Base-by-base conservation (phyloP, 192 early-diverging fungal species). In the Obelidium mucronatum region DNA sequence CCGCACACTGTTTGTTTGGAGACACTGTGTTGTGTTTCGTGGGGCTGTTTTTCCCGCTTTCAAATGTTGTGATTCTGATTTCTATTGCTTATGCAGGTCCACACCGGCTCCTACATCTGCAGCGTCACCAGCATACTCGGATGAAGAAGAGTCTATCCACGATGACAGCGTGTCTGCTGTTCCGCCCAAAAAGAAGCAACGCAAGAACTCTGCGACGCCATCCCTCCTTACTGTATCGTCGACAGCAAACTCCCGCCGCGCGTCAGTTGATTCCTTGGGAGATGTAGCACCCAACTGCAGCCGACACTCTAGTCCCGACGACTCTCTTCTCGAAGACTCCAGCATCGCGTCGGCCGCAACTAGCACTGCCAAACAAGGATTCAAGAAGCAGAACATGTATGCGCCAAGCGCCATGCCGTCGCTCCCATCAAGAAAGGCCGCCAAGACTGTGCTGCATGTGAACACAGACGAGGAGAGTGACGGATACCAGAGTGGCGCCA, bases 261-360 rank as follows among this genome's bases (percentile, higher is more conserved):
- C 44, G 13, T 59, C 31, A 13, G 31, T 59, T 24, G 31, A 59
- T 24, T 24, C 56, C 15, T 13, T 33, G 13, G 6, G 8, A 59
- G 62, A 64, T 24, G 15, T 24, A 15, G 69, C 34, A 15, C 69
- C 54, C 11, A 54, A 36, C 24, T 59, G 36, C 66, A 5, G 11
- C 66, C 66, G 66, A 17, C 66, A 51, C 28, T 67, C 66, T 8
- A 67, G 66, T 31, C 66, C 66, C 19, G 39, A 42, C 5, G 66
- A 67, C 8, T 51, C 11, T 22, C 8, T 51, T 22, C 11, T 13
- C 48, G 48, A 51, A 8, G 48, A 13, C 8, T 51, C 48, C 48
- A 22, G 11, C 22, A 8, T 8, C n/a, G n/a, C n/a, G n/a, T n/a
- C n/a, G n/a, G n/a, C n/a, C n/a, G n/a, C n/a, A n/a, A n/a, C n/a